Base-by-base conservation (phyloP, 176 grass and related monocot genomes). In the Bonia amplexicaulis region DNA sequence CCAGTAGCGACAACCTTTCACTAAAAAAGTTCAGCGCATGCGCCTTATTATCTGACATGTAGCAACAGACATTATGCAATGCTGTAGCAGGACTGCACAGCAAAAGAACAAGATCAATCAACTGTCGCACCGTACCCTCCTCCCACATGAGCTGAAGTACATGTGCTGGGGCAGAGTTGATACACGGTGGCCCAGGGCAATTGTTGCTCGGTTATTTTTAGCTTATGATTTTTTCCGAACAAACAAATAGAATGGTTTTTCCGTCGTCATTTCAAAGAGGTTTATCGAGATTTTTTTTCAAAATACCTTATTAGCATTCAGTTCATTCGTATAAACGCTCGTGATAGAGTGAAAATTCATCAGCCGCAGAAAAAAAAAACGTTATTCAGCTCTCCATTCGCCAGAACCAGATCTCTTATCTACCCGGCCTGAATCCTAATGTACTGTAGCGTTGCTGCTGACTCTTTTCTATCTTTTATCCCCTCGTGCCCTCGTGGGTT, bases 321-420 rank as follows among this genome's bases (percentile, higher is more conserved):
- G 4, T 37, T 37, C 5, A 37, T 37, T 37, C 5, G 2, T 5
- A 37, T 5, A 0, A 37, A 0, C 0, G 0, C 35, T 37, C 0
- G 5, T 37, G 31, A 3, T 37, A 5, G 35, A 4, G 0, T 6
- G 5, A 4, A 37, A 37, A 37, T 37, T 0, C 0, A 37, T 37
- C 35, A 37, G 35, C 35, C 4, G 35, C 35, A 37, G 5, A 4
- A 0, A 5, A 37, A 37, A 37, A 37, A 4, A 37, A 37, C 4
- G 7, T 22, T 7, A 20, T 22, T 68, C 65, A 39, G 3, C 66
- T 68, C 16, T 39, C 31, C 7, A 19, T 68, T 68, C 16, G 35
- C 35, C 16, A 19, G 26, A 1, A 40, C 33, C 33, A 68, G 33
- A 16, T 39, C 8, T 20, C 33, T 31, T 7, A 17, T 68, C 66